A percentile compares a stretch with the other conserved stretches of the same genome.
Conservation (phyloP, 2,329 filamentous ascomycete species). For the Cytospora chrysosperma region DNA sequence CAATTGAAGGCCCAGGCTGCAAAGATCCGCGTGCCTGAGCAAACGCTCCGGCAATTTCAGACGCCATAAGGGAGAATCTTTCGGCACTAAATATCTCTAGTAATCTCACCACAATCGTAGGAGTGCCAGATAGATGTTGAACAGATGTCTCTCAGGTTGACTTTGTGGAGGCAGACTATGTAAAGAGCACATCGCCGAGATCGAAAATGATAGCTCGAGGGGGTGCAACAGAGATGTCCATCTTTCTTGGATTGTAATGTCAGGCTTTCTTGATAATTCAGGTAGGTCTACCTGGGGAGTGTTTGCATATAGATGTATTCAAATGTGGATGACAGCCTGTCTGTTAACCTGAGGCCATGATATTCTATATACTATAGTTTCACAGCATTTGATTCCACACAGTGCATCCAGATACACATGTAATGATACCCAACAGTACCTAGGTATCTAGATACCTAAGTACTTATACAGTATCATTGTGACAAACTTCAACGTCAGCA, state of each 20-base stretch:
- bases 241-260: background rate
- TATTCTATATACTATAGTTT: too few species aligned
- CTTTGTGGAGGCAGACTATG: constrained; percentile 31
- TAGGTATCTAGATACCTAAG: too few species aligned
- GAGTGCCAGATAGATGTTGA: constrained; percentile 31
- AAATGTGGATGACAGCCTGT: too few species aligned
- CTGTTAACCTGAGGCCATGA: too few species aligned
- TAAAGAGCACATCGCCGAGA: constrained; percentile 37
- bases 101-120: constrained; percentile 32
- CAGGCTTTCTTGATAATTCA: background rate
- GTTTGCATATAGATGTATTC: too few species aligned
- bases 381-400: too few species aligned
- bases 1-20: constrained; percentile 28
- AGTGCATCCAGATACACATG: too few species aligned
- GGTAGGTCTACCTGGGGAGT: background rate
- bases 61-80: constrained; percentile 28
- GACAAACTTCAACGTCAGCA: too few species aligned
- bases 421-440: too few species aligned
- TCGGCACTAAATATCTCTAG: constrained; percentile 28
- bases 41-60: constrained; percentile 31
- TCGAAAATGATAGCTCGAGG: constrained; percentile 32
- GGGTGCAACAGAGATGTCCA: constrained; percentile 6
- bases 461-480: too few species aligned
- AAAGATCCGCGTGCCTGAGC: constrained; percentile 32
- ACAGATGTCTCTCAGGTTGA: constrained; percentile 31